A percentile compares a stretch with the other conserved stretches of the same genome.
Evolutionary conservation across 306 rosid genomes (phyloP).

Genomic region (Betula pendula): DNA sequence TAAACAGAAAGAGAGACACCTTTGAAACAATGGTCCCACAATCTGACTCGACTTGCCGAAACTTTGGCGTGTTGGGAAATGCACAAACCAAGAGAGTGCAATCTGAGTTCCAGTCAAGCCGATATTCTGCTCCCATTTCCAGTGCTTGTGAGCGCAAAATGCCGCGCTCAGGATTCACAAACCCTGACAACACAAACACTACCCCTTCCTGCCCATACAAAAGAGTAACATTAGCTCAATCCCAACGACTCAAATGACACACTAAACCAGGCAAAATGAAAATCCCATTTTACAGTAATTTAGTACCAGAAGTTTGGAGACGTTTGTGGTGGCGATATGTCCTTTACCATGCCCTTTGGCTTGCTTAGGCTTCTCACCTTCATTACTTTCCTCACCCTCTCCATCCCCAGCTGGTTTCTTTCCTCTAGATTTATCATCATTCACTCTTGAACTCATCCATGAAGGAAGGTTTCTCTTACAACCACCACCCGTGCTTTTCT

Average conservation of each 20-base stretch:
- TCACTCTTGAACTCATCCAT: constrained; percentile 57
- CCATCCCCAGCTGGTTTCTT: constrained; percentile 43
- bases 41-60: constrained; percentile 85
- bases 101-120: constrained; percentile 79
- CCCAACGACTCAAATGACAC: constrained; percentile 3
- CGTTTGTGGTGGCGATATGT: constrained; percentile 23
- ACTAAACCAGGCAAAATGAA: constrained; percentile 6
- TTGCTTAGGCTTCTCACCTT: constrained; percentile 35
- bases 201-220: constrained; percentile 77
- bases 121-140: constrained; percentile 94
- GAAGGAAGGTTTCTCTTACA: constrained; percentile 65
- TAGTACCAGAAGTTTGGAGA: constrained; percentile 69
- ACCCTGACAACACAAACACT: constrained; percentile 86
- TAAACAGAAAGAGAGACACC: constrained; percentile 44
- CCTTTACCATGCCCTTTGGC: constrained; percentile 29
- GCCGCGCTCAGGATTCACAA: constrained; percentile 92
- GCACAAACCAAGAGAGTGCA: constrained; percentile 95
- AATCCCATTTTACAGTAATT: constrained; percentile 7
- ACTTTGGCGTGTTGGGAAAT: constrained; percentile 85
- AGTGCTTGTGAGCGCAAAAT: constrained; percentile 74
- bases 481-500: constrained; percentile 21
- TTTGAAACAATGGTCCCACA: constrained; percentile 87
- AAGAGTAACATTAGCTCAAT: constrained; percentile 20
- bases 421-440: constrained; percentile 29
- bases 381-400: constrained; percentile 35